Base-by-base conservation (phyloP, 2,329 filamentous ascomycete species). In the Fusarium solani-melongenae region DNA sequence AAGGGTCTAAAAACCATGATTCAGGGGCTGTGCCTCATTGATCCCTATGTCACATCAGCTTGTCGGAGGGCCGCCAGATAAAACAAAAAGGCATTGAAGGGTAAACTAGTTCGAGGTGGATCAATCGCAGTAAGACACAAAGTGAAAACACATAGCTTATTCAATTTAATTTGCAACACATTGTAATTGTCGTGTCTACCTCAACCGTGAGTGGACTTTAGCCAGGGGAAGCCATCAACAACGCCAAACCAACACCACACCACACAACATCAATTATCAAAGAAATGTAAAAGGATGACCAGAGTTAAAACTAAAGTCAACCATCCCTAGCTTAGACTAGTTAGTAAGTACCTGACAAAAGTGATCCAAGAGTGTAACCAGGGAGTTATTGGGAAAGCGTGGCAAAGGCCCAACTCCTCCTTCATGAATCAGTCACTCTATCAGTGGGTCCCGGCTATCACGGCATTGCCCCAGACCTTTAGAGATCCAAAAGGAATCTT, bases 391-490 rank as follows among this genome's bases (percentile, higher is more conserved):
- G 6, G 27, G 17, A 51, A 31, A n/a, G 27, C 3, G 6, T 31
- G 9, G 14, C 31, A 34, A 20, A 34, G 29, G 17, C 31, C 33
- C 31, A 27, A 27, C 53, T n/a, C 15, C 53, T 22, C 14, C 53
- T 22, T n/a, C 53, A 24, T 31, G 46, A 51, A 51, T 31, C 46
- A 57, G 33, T 57, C 53, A 17, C 20, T 38, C 22, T 4, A 24
- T 10, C 10, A n/a, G 66, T 71, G 70, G 70, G 53, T 56, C 33
- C 49, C 41, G 49, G 55, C 11, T 55, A 58, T 36, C 9, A 51
- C 55, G 56, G 57, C 57, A 24, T 14, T 41, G 8, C 31, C 10
- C 38, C 11, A 9, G 15, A 46, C 14, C 20, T 5, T 27, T 34
- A 29, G 20, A 27, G 46, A 70, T 73, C 46, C 29, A 24, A 27